phyloP scores from a whole-genome alignment of 148 eudicot genomes.

The Chenopodium quinoa region DNA sequence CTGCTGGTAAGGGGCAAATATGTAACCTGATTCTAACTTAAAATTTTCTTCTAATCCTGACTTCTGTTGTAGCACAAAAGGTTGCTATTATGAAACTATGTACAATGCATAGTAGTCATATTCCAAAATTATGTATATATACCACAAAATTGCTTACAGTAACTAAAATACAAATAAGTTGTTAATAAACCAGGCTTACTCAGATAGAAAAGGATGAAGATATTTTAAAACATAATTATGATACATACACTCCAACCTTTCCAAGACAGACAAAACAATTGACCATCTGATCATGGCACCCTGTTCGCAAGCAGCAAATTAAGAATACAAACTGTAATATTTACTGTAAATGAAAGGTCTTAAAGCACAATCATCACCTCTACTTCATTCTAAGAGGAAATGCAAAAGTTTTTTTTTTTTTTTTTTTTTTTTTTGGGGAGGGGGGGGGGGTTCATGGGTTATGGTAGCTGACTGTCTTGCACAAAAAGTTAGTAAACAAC shows the following conservation, averaged over 20 bases:
- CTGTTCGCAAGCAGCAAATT: not conserved
- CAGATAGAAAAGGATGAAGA: not conserved
- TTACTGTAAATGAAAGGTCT: not conserved
- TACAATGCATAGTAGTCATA: not conserved
- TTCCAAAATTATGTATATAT: not conserved
- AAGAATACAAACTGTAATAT: not conserved
- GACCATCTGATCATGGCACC: not conserved
- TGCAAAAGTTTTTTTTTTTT: not conserved
- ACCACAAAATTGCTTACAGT: conserved; percentile 1
- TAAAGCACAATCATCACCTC: not conserved
- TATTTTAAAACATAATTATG: not conserved
- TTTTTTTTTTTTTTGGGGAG: too few species aligned
- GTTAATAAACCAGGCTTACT: not conserved
- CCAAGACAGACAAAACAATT: not conserved
- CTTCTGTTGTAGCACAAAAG: not conserved
- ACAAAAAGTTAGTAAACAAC: not conserved
- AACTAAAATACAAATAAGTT: not conserved
- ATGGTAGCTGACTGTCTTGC: not conserved
- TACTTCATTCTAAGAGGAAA: not conserved
- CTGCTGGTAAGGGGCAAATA: not conserved
- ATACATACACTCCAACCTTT: not conserved
- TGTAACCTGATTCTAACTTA: conserved; percentile 7
- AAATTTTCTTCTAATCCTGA: not conserved
- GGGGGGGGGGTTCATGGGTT: too few species aligned
- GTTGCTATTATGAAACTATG: not conserved